A percentile compares a stretch with the other conserved stretches of the same genome.
Conservation (phyloP, 805 yeast species). For the Nakazawaea ernobii region DNA sequence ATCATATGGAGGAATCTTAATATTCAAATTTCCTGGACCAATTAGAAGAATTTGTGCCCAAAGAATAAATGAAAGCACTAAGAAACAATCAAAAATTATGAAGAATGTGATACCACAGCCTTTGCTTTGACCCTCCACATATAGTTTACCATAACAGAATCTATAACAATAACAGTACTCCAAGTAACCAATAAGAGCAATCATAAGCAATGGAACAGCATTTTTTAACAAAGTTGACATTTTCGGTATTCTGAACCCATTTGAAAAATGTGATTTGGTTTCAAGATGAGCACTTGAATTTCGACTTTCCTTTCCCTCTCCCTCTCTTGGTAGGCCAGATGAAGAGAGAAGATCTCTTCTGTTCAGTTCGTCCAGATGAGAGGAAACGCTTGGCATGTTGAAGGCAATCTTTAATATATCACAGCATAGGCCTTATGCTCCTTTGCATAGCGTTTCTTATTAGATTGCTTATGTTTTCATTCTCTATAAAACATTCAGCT, state of each 20-base stretch:
- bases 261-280: too few species aligned
- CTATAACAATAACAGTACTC: slow-evolving; percentile 24
- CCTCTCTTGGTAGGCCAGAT: too few species aligned
- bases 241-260: not conserved
- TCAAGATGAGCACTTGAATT: too few species aligned
- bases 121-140: slow-evolving; percentile 30
- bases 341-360: too few species aligned
- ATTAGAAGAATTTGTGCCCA: slow-evolving; percentile 40
- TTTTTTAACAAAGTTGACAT: not conserved
- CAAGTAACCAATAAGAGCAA: slow-evolving; percentile 18
- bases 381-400: too few species aligned
- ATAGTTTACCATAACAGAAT: slow-evolving; percentile 20
- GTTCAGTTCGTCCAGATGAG: too few species aligned
- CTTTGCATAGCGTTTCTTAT: too few species aligned
- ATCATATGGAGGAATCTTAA: slow-evolving; percentile 30
- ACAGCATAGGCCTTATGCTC: too few species aligned
- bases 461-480: too few species aligned
- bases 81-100: slow-evolving; percentile 22
- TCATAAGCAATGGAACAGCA: slow-evolving; percentile 6
- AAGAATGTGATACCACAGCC: slow-evolving; percentile 27
- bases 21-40: slow-evolving; percentile 57
- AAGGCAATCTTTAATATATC: too few species aligned
- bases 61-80: slow-evolving; percentile 20
- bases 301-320: too few species aligned
- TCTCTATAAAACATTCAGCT: too few species aligned